Evolutionary conservation across 2,329 filamentous ascomycete species (phyloP), one percentile per base, ranked within the genome.

Genomic region (Penicillium vulpinum): DNA sequence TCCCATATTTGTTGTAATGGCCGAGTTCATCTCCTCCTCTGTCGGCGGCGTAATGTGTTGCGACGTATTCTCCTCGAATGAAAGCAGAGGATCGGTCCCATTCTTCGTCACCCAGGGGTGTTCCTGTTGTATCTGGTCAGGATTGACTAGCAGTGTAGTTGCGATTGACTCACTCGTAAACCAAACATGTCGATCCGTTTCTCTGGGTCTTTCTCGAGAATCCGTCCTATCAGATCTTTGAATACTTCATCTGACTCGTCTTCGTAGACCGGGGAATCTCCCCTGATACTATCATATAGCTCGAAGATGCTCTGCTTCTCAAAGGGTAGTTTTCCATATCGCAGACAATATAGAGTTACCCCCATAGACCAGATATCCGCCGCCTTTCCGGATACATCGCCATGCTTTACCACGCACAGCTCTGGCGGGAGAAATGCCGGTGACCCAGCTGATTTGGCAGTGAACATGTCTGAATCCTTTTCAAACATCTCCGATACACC

Each of bases 361-460:
- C 94, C 94, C 93, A 97, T 97, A 4, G 93, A 96, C 94, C 94
- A 99, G 52, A 99, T 92, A 74, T 99, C 94, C 4, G 91, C 91
- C 4, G 93, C 92, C 66, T 86, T 89, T 11, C 94, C 94, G 3
- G 90, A 93, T 1, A 97, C 88, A 63, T 92, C 88, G 0, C 90
- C 91, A 70, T 97, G 93, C 67, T 85, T 92, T 8, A 87, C 85
- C 22, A 92, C 87, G 69, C 94, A 99, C 13, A 99, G 80, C 74
- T 99, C 94, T 0, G 94, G 94, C 0, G 94, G 90, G 56, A 97
- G 83, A 68, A 99, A 99, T 0, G 94, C 94, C 0, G 94, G 94
- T 4, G 92, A 97, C 1, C 94, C 94, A 11, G 92, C 92, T 4
- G 92, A 93, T 76, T 97, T 99, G 57, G 89, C 87, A 0, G 91